phyloP scores from a whole-genome alignment of 2,329 filamentous ascomycete genomes.

The Diaporthe ampelina region DNA sequence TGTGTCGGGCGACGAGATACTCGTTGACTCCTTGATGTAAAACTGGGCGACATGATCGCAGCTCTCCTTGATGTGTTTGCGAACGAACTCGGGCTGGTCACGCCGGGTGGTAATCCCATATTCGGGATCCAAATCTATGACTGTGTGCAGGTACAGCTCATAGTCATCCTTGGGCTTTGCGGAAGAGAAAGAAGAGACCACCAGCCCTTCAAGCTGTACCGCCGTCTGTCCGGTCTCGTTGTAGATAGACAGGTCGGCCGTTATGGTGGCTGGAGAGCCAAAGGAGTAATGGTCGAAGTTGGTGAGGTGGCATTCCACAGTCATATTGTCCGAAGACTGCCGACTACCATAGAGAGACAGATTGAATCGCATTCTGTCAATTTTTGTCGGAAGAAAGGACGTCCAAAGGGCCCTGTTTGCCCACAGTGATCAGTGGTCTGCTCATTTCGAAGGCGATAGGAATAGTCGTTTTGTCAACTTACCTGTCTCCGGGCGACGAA shows the following conservation, averaged over 20 bases:
- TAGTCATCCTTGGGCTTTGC: slow-evolving; percentile 50
- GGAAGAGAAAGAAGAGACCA: slow-evolving; percentile 50
- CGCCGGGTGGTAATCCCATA: slow-evolving; percentile 51
- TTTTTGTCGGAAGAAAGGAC: slow-evolving; percentile 55
- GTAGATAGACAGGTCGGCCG: slow-evolving; percentile 54
- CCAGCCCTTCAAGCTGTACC: slow-evolving; percentile 52
- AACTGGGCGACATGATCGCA: slow-evolving; percentile 54
- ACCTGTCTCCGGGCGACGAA: slow-evolving; percentile 56
- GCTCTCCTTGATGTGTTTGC: slow-evolving; percentile 49
- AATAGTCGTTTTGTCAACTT: slow-evolving; percentile 34
- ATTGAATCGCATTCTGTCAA: slow-evolving; percentile 55
- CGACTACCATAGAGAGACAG: slow-evolving; percentile 46
- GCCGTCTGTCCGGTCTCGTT: slow-evolving; percentile 50
- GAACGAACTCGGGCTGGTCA: neutral
- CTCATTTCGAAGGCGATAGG: neutral
- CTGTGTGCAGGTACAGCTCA: slow-evolving; percentile 54
- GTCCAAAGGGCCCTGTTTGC: slow-evolving; percentile 56
- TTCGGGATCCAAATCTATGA: slow-evolving; percentile 57
- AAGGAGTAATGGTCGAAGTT: slow-evolving; percentile 45
- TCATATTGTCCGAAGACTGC: slow-evolving; percentile 41
- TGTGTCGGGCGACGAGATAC: neutral
- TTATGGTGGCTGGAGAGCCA: slow-evolving; percentile 49
- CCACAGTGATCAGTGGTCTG: neutral
- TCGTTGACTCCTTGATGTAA: slow-evolving; percentile 38
- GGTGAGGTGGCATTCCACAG: slow-evolving; percentile 52